Conservation (phyloP, 2,329 filamentous ascomycete species). For the Clonostachys byssicola region DNA sequence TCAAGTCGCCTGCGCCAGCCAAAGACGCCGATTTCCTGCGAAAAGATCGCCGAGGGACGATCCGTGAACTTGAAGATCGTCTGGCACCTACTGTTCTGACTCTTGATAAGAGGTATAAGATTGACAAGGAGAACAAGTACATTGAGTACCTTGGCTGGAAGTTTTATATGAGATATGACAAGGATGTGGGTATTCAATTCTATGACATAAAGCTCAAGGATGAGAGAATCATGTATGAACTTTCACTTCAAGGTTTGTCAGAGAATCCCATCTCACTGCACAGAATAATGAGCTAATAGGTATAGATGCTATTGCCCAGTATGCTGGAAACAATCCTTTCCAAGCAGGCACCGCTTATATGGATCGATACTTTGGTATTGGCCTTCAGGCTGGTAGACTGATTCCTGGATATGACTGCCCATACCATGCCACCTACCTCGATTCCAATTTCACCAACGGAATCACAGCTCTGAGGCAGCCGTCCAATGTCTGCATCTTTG, state of each 20-base stretch:
- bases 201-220: slow-evolving; percentile 50
- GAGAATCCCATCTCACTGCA: slow-evolving; percentile 9
- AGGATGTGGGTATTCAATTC: slow-evolving; percentile 41
- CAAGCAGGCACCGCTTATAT: slow-evolving; percentile 37
- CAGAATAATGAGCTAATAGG: slow-evolving; percentile 15
- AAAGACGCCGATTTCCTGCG: slow-evolving; percentile 6
- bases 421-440: slow-evolving; percentile 39
- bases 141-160: slow-evolving; percentile 11
- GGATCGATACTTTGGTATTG: slow-evolving; percentile 40
- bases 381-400: slow-evolving; percentile 34
- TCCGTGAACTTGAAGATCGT: slow-evolving; percentile 8
- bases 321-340: slow-evolving; percentile 38
- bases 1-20: slow-evolving; percentile 4
- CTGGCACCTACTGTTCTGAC: slow-evolving; percentile 7
- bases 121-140: slow-evolving; percentile 9
- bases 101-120: slow-evolving; percentile 9
- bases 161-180: slow-evolving; percentile 46
- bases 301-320: slow-evolving; percentile 45
- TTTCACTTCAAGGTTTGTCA: slow-evolving; percentile 34
- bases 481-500: slow-evolving; percentile 52
- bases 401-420: slow-evolving; percentile 47
- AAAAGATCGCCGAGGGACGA: slow-evolving; percentile 8
- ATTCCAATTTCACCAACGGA: slow-evolving; percentile 33
- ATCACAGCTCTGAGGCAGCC: slow-evolving; percentile 35
- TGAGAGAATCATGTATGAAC: slow-evolving; percentile 50